Conservation (phyloP, 2,329 filamentous ascomycete species). For the Colletotrichum brevisporum region DNA sequence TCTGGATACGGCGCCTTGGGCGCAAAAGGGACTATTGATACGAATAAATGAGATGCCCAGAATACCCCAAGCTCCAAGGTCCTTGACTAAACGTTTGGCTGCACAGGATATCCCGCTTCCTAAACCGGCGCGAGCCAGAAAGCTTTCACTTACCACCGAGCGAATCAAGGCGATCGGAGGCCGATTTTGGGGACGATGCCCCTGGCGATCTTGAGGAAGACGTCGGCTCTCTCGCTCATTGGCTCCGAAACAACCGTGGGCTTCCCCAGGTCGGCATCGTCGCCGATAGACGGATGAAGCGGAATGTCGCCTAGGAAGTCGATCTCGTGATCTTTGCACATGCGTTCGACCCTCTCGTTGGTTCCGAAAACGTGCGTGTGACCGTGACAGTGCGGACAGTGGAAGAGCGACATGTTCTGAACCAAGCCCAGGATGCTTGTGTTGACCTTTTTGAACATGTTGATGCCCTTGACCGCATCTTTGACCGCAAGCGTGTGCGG, state of each 20-base stretch:
- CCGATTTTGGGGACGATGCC: conserved; percentile 62
- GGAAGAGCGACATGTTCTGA: conserved; percentile 91
- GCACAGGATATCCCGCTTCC: conserved; percentile 36
- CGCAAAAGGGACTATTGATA: conserved; percentile 26
- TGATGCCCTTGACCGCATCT: conserved; percentile 91
- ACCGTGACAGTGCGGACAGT: conserved; percentile 82
- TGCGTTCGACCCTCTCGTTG: conserved; percentile 72
- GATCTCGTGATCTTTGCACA: conserved; percentile 81
- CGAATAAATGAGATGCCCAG: conserved; percentile 41
- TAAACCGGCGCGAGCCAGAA: background rate
- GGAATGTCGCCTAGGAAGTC: conserved; percentile 91
- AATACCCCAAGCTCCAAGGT: conserved; percentile 28
- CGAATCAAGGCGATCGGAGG: conserved; percentile 26
- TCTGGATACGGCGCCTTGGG: conserved; percentile 24
- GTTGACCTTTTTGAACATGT: conserved; percentile 90
- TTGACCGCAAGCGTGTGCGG: conserved; percentile 94
- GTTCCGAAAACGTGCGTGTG: conserved; percentile 83
- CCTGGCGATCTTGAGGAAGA: conserved; percentile 80
- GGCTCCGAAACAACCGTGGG: conserved; percentile 93
- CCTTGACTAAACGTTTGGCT: conserved; percentile 40
- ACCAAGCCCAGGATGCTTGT: conserved; percentile 89
- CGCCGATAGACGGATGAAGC: conserved; percentile 87
- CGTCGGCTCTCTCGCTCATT: conserved; percentile 77
- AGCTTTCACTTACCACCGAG: background rate
- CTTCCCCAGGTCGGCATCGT: conserved; percentile 87